Percentiles rank a stretch among this genome's conserved stretches.
phyloP scores from a whole-genome alignment of 352 stramenopile genomes.

The Albugo candida region DNA sequence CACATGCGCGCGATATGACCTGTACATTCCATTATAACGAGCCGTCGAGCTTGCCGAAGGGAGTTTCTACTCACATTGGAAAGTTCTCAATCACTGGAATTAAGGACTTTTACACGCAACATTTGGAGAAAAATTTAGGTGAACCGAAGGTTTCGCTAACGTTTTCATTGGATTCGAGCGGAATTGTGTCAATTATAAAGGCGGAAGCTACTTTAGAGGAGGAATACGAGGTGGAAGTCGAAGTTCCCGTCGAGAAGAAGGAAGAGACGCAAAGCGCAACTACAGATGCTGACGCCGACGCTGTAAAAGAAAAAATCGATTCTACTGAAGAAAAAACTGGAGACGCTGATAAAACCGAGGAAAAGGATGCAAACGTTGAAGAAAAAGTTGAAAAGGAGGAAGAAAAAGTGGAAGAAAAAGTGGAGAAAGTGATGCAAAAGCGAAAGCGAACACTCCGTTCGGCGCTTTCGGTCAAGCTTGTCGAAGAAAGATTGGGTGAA shows the following conservation, averaged over 20 bases:
- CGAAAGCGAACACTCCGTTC: constrained; percentile 78
- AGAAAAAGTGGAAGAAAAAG: constrained; percentile 18
- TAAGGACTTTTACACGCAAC: constrained; percentile 76
- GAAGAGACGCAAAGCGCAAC: constrained; percentile 5
- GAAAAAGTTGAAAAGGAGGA: constrained; percentile 21
- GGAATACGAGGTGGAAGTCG: constrained; percentile 51
- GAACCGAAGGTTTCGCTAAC: constrained; percentile 87
- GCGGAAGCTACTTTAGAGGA: constrained; percentile 83
- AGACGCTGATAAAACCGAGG: constrained; percentile 1
- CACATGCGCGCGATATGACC: constrained; percentile 80
- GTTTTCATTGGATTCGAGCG: constrained; percentile 86
- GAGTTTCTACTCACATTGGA: constrained; percentile 56
- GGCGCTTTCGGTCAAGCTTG: constrained; percentile 37
- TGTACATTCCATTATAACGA: constrained; percentile 86
- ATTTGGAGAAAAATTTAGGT: constrained; percentile 68
- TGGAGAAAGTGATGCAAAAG: constrained; percentile 70
- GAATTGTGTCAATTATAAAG: constrained; percentile 81
- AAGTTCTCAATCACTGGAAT: constrained; percentile 89
- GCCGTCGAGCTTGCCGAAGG: constrained; percentile 45
- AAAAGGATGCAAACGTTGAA: constrained; percentile 17
- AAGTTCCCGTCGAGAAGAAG: constrained; percentile 42
- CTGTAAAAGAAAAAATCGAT: constrained; percentile 11
- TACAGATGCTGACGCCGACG: no score
- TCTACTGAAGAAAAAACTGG: constrained; percentile 20
- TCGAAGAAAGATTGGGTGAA: constrained; percentile 13